Evolutionary conservation across 2,329 filamentous ascomycete genomes (phyloP), one percentile per base, ranked within the genome.

Genomic region (Xylaria sp.): DNA sequence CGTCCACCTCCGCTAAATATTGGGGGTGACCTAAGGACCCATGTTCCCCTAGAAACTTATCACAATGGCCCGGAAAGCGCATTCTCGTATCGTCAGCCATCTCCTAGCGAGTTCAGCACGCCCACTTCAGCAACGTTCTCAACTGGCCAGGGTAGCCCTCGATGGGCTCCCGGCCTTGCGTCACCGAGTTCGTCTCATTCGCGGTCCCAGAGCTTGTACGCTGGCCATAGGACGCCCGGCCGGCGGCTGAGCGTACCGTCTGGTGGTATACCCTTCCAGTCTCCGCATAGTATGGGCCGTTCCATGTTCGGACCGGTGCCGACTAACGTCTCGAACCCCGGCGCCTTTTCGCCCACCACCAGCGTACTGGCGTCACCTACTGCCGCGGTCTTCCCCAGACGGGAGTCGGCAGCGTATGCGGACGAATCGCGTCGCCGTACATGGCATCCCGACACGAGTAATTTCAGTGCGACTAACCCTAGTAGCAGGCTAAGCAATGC

Each of bases 41-140:
- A 88, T 40, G 71, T 89, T 18, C 85, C 87, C 5, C 71, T 91
- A 43, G 90, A 94, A 52, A 82, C 86, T 2, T 86, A 89, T 46
- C 82, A 84, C 55, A 84, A 81, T 49, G 83, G 82, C 39, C 82
- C 84, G 17, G 86, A 87, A 11, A 79, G 81, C 52, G 82, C 85
- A 48, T 89, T 88, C 63, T 76, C 80, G n/a, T 88, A 88, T 63
- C 81, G 86, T 21, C 79, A 82, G 2, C 80, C 86, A 6, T 90
- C 90, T 2, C 88, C 89, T 0, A 85, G 83, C 54, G 89, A 90
- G 34, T 90, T 88, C 60, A 89, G 88, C 66, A 96, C 92, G 2
- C 91, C 92, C 2, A 92, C 90, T 0, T 93, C 92, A 1, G 86
- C 89, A 9, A 90, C 90, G 0, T 95, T 91, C 64, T 91, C 91